These are phyloP conservation scores for Haematococcus sp. DNA, from an alignment of 139 green algal species.

Conservation along the genomic window DNA sequence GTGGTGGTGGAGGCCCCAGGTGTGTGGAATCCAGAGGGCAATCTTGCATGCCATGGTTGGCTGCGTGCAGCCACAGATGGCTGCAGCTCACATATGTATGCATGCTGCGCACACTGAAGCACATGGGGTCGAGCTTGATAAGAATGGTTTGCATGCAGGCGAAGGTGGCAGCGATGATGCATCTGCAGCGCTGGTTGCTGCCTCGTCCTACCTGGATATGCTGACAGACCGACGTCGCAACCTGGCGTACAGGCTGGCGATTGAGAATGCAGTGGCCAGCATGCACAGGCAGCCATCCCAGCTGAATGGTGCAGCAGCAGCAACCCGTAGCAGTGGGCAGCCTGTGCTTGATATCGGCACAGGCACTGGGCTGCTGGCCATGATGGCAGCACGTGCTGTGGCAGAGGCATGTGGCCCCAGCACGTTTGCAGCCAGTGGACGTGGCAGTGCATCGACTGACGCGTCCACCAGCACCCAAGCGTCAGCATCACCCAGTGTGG, in stretches of 20 bases:
- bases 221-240: conserved; percentile 48
- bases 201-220: conserved; percentile 60
- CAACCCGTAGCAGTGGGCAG: not conserved
- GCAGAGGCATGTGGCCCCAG: no score
- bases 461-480: no score
- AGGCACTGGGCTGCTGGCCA: conserved; percentile 60
- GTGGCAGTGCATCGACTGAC: no score
- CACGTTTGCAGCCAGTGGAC: not conserved
- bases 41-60: no score
- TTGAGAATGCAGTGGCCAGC: conserved; percentile 12
- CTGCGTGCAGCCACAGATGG: no score
- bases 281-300: not conserved
- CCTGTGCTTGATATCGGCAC: conserved; percentile 59
- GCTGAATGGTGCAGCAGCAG: not conserved
- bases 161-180: conserved; percentile 29
- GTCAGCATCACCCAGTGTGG: no score
- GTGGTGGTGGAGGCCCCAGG: conserved; percentile 30
- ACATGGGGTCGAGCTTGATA: not conserved
- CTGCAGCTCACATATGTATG: not conserved
- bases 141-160: conserved; percentile 2
- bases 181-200: conserved; percentile 36
- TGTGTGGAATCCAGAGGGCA: not conserved
- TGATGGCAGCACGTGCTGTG: conserved; percentile 43
- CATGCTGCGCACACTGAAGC: not conserved
- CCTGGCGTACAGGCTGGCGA: conserved; percentile 31